Evolutionary conservation across 1,284 basidiomycete genomes (phyloP), one percentile per base, ranked within the genome.

Genomic region (Trametes versicolor): DNA sequence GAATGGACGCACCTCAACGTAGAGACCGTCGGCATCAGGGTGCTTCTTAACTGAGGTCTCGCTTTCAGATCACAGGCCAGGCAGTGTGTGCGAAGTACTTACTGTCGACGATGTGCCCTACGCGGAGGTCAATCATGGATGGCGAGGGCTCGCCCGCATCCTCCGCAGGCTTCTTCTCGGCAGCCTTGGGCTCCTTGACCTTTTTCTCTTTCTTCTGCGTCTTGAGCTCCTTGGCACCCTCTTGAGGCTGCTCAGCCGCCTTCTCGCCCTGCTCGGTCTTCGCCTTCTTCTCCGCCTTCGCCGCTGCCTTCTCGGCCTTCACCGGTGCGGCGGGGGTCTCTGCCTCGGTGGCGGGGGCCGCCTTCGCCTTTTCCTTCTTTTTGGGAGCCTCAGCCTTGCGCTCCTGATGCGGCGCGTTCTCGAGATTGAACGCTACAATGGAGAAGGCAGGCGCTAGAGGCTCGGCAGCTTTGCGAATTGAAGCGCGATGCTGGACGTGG

Each of bases 121-220:
- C 95, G 55, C 96, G 87, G 70, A 98, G 83, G 75, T 98, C 96
- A 73, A 98, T 93, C 95, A 98, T 97, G 52, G 93, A 95, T 10
- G 96, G 96, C 29, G 89, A 80, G 48, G 95, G 94, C 70, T 92
- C 92, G 13, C 91, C 87, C 23, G 87, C 84, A 65, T 88, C 86
- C 66, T 85, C 81, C 47, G 81, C 76, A 27, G 75, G 47, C 45
- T 58, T 58, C 41, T 84, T 85, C 67, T 80, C 80, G 36, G 65
- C 65, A 27, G 73, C 70, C 49, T 76, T 77, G 68, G 79, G 78
- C 68, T 82, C 80, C 65, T 84, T 82, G 72, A 81, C 82, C 67
- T 88, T 84, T 76, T 87, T 87, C 67, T 83, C 83, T 64, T 81
- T 80, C 63, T 80, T 80, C 62, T 78, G 72, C 39, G 71, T 72